phyloP scores from a whole-genome alignment of 768 basidiomycete species.

The Leucocoprinus leucothites region DNA sequence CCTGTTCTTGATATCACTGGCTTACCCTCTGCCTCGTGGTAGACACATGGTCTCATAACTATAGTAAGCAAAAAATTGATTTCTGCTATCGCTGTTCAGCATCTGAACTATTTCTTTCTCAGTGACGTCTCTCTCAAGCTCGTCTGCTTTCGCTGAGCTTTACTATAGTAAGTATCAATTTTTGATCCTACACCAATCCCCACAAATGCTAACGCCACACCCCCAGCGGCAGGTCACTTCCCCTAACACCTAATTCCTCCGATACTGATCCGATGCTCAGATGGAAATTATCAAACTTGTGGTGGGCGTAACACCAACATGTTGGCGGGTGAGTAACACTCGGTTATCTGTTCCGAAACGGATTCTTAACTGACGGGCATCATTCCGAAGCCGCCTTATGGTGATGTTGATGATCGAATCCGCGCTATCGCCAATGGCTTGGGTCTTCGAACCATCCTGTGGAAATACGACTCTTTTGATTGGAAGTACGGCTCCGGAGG shows the following conservation, averaged over 20 bases:
- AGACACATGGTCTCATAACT: constrained; percentile 56
- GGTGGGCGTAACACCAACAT: constrained; percentile 53
- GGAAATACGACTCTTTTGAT: constrained; percentile 68
- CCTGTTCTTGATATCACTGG: constrained; percentile 5
- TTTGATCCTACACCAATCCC: neutral
- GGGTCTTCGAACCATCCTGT: constrained; percentile 68
- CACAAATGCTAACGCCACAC: too few relatives aligned
- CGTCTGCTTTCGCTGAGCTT: constrained; percentile 73
- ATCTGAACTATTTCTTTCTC: neutral
- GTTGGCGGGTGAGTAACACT: constrained; percentile 50
- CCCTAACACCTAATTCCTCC: neutral
- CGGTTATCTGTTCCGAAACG: neutral
- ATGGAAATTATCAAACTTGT: constrained; percentile 54
- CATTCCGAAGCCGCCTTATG: constrained; percentile 55
- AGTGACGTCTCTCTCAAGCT: constrained; percentile 61
- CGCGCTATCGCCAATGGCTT: constrained; percentile 66
- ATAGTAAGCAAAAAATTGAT: constrained; percentile 38
- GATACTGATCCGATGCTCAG: constrained; percentile 20
- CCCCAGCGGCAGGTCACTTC: neutral
- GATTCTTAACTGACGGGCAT: neutral
- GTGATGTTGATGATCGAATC: constrained; percentile 76
- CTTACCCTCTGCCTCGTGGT: neutral
- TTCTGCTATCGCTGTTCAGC: neutral
- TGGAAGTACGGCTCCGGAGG: constrained; percentile 59
- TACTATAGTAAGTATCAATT: constrained; percentile 54